phyloP scores from a whole-genome alignment of 225 moss, liverwort and hornwort species.

The Lunularia cruciata region DNA sequence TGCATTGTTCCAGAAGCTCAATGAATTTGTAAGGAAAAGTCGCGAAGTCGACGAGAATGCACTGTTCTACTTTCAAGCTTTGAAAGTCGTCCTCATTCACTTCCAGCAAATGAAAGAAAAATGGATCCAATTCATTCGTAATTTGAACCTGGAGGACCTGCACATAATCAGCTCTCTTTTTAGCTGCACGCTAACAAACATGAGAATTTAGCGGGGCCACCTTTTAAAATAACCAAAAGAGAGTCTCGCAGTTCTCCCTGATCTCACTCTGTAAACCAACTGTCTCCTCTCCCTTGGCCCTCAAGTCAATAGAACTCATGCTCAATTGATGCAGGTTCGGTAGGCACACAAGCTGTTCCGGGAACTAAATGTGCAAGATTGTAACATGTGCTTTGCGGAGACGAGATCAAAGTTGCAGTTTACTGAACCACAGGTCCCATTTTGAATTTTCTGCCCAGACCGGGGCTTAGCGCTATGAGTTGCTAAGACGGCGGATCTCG shows the following conservation, averaged over 20 bases:
- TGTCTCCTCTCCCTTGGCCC: background rate
- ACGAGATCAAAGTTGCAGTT: too few species aligned
- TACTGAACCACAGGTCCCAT: too few species aligned
- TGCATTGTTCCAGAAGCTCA: constrained; percentile 96
- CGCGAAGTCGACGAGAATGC: constrained; percentile 94
- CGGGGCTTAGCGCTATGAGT: background rate
- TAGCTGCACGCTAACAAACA: background rate
- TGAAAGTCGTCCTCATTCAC: constrained; percentile 98
- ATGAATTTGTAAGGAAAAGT: constrained; percentile 99
- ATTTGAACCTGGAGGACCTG: constrained; percentile 97
- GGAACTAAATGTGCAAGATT: constrained; percentile 1
- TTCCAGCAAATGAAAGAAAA: constrained; percentile 94
- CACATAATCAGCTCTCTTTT: background rate
- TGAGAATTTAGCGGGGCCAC: background rate
- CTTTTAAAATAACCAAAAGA: too few species aligned
- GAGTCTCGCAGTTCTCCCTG: too few species aligned
- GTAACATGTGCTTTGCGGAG: background rate
- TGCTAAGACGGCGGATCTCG: background rate
- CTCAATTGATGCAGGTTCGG: background rate
- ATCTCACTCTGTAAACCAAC: background rate
- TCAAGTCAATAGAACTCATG: background rate
- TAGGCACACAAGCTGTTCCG: background rate
- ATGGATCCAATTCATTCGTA: constrained; percentile 93
- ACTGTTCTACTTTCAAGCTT: constrained; percentile 97
- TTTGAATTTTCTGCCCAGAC: too few species aligned